Base-by-base conservation (phyloP, 306 rosid species). In the Prunus fruticosa region DNA sequence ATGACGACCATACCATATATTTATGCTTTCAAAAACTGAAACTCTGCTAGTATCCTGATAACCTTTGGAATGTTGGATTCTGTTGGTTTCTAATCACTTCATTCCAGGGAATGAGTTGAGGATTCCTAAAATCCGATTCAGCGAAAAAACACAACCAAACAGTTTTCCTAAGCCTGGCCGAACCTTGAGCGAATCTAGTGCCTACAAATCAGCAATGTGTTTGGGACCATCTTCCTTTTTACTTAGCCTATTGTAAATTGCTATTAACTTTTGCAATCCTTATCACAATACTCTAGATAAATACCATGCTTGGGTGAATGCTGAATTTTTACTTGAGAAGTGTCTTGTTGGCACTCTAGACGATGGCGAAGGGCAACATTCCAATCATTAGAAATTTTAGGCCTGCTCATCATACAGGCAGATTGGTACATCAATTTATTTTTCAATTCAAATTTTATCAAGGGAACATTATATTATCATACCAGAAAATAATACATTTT, bases 241-340 rank as follows among this genome's bases (percentile, higher is more conserved):
- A 11, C 34, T 73, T 19, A 8, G 0, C 46, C 4, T 30, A 7
- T 45, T 28, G 38, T 43, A 4, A 72, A 30, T 45, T 72, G 41
- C 53, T 30, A 25, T 30, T 6, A 52, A 65, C 30, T 47, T 3
- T 47, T 71, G 69, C 64, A 71, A 61, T 89, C 90, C 95, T 92
- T 77, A 82, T 28, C 46, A 73, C 69, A 61, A 82, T 56, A 16
- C 19, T 66, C 71, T 78, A 95, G 97, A 95, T 87, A 92, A 92
- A 86, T 90, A 95, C 82, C 97, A 95, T 76, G 97, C 99, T 75
- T 91, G 97, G 92, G 98, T 94, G 72, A 92, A 94, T 34, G 93
- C 89, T 0, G 98, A 93, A 77, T 93, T 91, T 85, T 79, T 93
- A 64, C 79, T 93, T 74, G 96, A 91, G 86, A 91, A 91, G 82